These are phyloP conservation scores for Kwoniella sp. DNA, from an alignment of 768 basidiomycete species.

Conservation along the genomic window DNA sequence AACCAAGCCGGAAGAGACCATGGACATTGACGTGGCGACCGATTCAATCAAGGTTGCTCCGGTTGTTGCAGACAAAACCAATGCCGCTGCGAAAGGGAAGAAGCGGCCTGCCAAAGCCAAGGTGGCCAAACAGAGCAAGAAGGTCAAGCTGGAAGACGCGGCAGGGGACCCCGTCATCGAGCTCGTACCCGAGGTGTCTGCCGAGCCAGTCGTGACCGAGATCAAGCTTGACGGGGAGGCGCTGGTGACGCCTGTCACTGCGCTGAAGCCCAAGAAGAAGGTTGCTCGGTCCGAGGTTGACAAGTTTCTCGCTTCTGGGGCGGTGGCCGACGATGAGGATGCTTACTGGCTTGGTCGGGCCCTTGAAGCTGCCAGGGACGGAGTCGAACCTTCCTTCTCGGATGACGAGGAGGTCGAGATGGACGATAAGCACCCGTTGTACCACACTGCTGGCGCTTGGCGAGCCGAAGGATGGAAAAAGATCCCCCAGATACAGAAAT, in stretches of 20 bases:
- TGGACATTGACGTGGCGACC: constrained; percentile 12
- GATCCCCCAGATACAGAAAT: constrained; percentile 85
- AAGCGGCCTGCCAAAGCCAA: constrained; percentile 31
- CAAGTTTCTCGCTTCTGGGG: constrained; percentile 54
- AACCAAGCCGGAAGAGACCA: not conserved
- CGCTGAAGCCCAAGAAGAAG: constrained; percentile 19
- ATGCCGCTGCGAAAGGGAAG: constrained; percentile 10
- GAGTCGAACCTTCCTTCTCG: constrained; percentile 22
- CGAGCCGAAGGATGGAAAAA: constrained; percentile 94
- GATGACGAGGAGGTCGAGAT: constrained; percentile 21
- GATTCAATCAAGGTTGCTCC: no score
- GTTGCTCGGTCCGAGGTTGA: constrained; percentile 22
- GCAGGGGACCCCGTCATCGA: constrained; percentile 8
- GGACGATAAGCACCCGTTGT: constrained; percentile 43
- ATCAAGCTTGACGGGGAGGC: constrained; percentile 18
- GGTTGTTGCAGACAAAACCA: not conserved
- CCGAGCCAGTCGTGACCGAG: constrained; percentile 25
- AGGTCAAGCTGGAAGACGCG: constrained; percentile 25
- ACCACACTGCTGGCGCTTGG: constrained; percentile 78
- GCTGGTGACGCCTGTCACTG: not conserved
- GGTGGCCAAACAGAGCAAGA: constrained; percentile 25
- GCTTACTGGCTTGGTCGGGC: constrained; percentile 60
- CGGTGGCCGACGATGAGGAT: constrained; percentile 86
- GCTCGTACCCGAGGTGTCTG: constrained; percentile 6
- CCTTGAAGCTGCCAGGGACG: constrained; percentile 36